Evolutionary conservation across 73 alveolate genomes (phyloP).

Genomic region (Stentor coeruleus): DNA sequence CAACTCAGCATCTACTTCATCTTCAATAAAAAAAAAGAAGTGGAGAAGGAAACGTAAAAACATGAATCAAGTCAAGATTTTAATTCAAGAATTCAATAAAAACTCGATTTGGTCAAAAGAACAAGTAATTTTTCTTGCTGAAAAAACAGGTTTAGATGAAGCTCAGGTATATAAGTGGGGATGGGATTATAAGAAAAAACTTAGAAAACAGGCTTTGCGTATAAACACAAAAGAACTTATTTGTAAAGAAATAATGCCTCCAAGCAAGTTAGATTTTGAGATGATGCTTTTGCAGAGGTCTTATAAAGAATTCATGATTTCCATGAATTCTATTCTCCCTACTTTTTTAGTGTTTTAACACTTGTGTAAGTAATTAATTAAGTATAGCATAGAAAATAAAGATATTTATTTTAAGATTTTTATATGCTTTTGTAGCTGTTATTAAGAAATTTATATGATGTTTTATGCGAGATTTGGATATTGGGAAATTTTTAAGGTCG

Average conservation of each 20-base stretch:
- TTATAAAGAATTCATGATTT: background rate
- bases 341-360: background rate
- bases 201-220: background rate
- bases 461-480: no score
- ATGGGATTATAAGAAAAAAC: conserved; percentile 62
- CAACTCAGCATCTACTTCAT: conserved; percentile 14
- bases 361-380: no score
- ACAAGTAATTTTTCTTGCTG: conserved; percentile 45
- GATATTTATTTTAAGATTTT: no score
- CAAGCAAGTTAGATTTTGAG: background rate
- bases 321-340: background rate
- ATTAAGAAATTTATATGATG: no score
- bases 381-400: no score
- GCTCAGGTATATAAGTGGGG: conserved; percentile 72
- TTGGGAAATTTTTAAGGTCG: no score
- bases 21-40: conserved; percentile 9
- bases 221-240: background rate
- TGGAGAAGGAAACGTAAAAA: conserved; percentile 58
- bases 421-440: no score
- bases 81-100: conserved; percentile 50
- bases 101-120: conserved; percentile 63
- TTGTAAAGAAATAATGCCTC: background rate
- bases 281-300: background rate
- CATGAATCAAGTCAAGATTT: conserved; percentile 38
- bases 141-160: conserved; percentile 59